Evolutionary conservation across 768 basidiomycete species (phyloP).

Genomic region (Agaricus blazei): DNA sequence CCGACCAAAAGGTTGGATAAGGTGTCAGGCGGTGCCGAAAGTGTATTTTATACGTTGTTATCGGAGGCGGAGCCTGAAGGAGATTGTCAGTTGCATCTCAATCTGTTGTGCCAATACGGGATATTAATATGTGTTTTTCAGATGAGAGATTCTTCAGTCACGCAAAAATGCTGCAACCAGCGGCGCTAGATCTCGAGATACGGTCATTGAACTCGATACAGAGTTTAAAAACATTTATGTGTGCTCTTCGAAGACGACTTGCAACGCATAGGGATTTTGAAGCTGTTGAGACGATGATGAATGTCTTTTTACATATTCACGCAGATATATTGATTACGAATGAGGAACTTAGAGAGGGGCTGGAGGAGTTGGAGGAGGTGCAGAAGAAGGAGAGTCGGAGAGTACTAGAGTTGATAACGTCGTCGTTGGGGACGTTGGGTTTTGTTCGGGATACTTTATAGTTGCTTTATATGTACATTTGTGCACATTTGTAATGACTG

Average conservation of each 20-base stretch:
- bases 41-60: slow-evolving; percentile 68
- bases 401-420: slow-evolving; percentile 68
- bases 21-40: slow-evolving; percentile 46
- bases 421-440: slow-evolving; percentile 68
- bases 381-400: slow-evolving; percentile 78
- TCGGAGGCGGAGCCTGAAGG: slow-evolving; percentile 47
- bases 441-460: slow-evolving; percentile 71
- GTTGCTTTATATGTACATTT: background rate
- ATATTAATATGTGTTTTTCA: slow-evolving; percentile 19
- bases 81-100: slow-evolving; percentile 54
- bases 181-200: slow-evolving; percentile 87
- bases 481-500: background rate
- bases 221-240: slow-evolving; percentile 63
- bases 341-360: slow-evolving; percentile 49
- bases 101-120: background rate
- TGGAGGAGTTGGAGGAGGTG: slow-evolving; percentile 56
- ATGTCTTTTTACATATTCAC: slow-evolving; percentile 80
- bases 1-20: slow-evolving; percentile 51
- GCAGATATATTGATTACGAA: slow-evolving; percentile 76
- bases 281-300: slow-evolving; percentile 85
- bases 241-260: slow-evolving; percentile 69
- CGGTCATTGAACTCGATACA: slow-evolving; percentile 68
- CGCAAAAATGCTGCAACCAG: slow-evolving; percentile 82
- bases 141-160: slow-evolving; percentile 83
- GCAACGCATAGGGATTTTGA: slow-evolving; percentile 87